Base-by-base conservation (phyloP, 2,329 filamentous ascomycete genomes). In the Aspergillus glaucus region DNA sequence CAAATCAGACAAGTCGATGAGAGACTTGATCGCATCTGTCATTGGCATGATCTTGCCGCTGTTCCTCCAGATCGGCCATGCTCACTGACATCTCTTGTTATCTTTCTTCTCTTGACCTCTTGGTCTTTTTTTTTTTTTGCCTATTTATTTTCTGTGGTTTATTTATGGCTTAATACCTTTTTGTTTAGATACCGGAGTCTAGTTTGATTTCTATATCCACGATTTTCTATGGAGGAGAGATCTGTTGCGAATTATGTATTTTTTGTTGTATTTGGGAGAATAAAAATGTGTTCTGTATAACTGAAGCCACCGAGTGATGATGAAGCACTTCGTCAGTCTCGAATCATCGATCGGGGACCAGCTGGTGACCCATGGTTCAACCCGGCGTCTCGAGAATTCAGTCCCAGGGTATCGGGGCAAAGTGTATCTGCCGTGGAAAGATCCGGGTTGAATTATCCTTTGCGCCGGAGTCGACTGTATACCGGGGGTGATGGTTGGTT, bases 11-110 rank as follows among this genome's bases (percentile, higher is more conserved):
- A 69, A 70, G 50, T 71, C 71, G 4, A 68, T 73, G 64, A 64
- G 67, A 54, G 72, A 75, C 55, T 55, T 75, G 50, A 63, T 70
- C 44, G 71, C 71, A 30, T 73, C 72, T 37, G 67, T 74, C n/a
- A 60, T 74, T 52, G 72, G 72, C 48, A 75, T 75, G 72, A 66
- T 74, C 26, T 47, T 75, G 48, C 72, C 72, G 10, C 54, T 75
- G 42, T 75, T 75, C 54, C 53, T 75, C 51, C 72, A 75, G 56
- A 67, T 75, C 50, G 72, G 72, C 32, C 72, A 75, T 64, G 71
- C 71, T 46, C 71, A 74, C 54, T 75, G 53, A 67, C 24, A 19
- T 40, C 43, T 36, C 34, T 36, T 48, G 48, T 22, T 43, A 17
- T 22, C 43, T 32, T 21, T 37, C 41, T 44, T 19, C 30, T 19